These are phyloP conservation scores for Pichia ethanolica DNA, from an alignment of 805 yeast species.

Conservation along the genomic window DNA sequence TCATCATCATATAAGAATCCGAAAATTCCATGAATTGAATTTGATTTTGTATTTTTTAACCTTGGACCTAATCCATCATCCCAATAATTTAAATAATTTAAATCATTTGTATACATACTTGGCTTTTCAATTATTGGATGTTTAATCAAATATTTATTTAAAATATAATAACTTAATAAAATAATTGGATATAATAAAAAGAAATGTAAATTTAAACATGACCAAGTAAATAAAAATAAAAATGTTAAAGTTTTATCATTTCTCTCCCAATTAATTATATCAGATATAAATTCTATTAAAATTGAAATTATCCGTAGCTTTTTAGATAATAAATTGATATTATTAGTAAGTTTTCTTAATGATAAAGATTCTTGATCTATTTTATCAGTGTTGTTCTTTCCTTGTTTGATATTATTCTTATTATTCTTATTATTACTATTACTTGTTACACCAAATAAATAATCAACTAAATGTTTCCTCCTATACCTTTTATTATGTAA, in stretches of 20 bases:
- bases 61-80: slow-evolving; percentile 17
- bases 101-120: slow-evolving; percentile 33
- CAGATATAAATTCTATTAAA: neutral
- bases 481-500: neutral
- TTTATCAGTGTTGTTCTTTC: neutral
- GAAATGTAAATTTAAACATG: slow-evolving; percentile 66
- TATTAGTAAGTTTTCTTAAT: slow-evolving; percentile 45
- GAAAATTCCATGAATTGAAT: slow-evolving; percentile 22
- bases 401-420: neutral
- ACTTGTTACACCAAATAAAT: neutral
- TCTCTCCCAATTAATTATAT: slow-evolving; percentile 52
- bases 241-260: slow-evolving; percentile 62
- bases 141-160: slow-evolving; percentile 61
- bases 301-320: slow-evolving; percentile 44
- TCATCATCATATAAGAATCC: slow-evolving; percentile 26
- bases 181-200: slow-evolving; percentile 57
- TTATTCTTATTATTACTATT: no score
- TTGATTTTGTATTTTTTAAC: slow-evolving; percentile 43
- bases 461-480: neutral
- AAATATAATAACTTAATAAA: slow-evolving; percentile 48
- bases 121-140: slow-evolving; percentile 47
- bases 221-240: slow-evolving; percentile 53
- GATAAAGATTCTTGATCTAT: slow-evolving; percentile 33
- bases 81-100: neutral
- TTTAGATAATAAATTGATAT: slow-evolving; percentile 49